Conservation (phyloP, 2,329 filamentous ascomycete genomes). For the Alternaria longipes region DNA sequence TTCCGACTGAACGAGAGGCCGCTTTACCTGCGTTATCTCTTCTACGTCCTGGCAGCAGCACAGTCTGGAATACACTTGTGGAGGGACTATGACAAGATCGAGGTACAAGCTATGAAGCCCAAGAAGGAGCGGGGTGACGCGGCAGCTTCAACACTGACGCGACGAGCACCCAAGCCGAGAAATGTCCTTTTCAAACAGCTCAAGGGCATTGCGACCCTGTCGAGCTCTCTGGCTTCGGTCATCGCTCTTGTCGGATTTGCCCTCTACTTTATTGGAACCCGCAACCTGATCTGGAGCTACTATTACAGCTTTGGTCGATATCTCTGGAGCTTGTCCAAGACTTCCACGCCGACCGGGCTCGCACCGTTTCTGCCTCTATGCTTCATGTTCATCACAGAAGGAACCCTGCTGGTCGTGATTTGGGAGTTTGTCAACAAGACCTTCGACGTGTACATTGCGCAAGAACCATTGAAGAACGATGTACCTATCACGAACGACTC, state of each 20-base stretch:
- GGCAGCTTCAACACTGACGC: constrained; percentile 7
- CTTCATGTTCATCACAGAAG: constrained; percentile 62
- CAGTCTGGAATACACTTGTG: constrained; percentile 76
- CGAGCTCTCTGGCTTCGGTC: constrained; percentile 55
- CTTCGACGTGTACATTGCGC: constrained; percentile 82
- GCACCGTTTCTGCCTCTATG: constrained; percentile 64
- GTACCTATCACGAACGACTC: constrained; percentile 84
- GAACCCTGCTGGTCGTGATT: constrained; percentile 72
- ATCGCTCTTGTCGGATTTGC: constrained; percentile 51
- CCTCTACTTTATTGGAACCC: constrained; percentile 43
- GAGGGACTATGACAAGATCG: constrained; percentile 75
- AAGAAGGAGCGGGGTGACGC: constrained; percentile 29
- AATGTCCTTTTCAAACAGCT: constrained; percentile 33
- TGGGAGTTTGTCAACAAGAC: constrained; percentile 81
- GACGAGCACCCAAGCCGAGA: constrained; percentile 27
- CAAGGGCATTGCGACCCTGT: constrained; percentile 24
- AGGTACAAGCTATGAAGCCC: constrained; percentile 53
- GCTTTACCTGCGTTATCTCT: constrained; percentile 78
- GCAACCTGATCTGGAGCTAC: constrained; percentile 54
- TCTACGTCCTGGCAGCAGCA: constrained; percentile 72
- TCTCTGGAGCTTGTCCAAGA: constrained; percentile 78
- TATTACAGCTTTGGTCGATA: constrained; percentile 75
- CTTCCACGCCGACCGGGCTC: constrained; percentile 66
- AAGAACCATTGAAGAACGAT: constrained; percentile 84
- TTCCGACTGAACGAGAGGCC: constrained; percentile 85